phyloP scores from a whole-genome alignment of 2,329 filamentous ascomycete genomes.

The Talaromyces atroroseus region DNA sequence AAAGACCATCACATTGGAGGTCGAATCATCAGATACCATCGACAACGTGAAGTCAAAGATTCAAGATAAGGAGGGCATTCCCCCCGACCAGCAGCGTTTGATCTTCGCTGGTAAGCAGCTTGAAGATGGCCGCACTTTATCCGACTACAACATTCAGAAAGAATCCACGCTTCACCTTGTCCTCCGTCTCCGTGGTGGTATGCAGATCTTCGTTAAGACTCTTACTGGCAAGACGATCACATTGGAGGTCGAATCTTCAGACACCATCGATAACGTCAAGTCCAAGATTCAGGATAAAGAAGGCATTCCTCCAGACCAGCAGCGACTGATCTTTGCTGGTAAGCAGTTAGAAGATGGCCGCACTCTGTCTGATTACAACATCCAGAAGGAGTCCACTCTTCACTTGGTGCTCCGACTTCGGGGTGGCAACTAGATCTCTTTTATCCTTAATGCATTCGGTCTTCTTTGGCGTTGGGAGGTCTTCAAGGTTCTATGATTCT shows the following conservation, averaged over 20 bases:
- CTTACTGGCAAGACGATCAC: conserved; percentile 70
- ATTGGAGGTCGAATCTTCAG: conserved; percentile 61
- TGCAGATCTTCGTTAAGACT: conserved; percentile 82
- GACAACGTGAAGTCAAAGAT: conserved; percentile 96
- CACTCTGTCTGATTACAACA: conserved; percentile 51
- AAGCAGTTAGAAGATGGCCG: conserved; percentile 56
- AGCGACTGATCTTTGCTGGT: conserved; percentile 65
- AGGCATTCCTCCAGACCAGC: conserved; percentile 65
- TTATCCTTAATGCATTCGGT: conserved; percentile 20
- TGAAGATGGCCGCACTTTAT: conserved; percentile 46
- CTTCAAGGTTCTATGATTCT: conserved; percentile 15
- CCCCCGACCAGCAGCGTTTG: conserved; percentile 56
- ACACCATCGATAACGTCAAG: conserved; percentile 68
- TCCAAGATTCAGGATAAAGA: conserved; percentile 78
- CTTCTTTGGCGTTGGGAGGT: conserved; percentile 36
- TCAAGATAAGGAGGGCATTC: conserved; percentile 74
- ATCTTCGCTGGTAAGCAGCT: conserved; percentile 15
- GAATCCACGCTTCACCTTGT: conserved; percentile 77
- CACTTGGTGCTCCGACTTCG: conserved; percentile 60
- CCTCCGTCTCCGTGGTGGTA: conserved; percentile 74
- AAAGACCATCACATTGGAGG: conserved; percentile 91
- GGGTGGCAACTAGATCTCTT: conserved; percentile 39
- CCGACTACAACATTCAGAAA: conserved; percentile 97
- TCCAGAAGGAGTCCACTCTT: conserved; percentile 58
- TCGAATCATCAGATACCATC: conserved; percentile 84